Evolutionary conservation across 768 basidiomycete species (phyloP).

Genomic region (Suillus plorans): DNA sequence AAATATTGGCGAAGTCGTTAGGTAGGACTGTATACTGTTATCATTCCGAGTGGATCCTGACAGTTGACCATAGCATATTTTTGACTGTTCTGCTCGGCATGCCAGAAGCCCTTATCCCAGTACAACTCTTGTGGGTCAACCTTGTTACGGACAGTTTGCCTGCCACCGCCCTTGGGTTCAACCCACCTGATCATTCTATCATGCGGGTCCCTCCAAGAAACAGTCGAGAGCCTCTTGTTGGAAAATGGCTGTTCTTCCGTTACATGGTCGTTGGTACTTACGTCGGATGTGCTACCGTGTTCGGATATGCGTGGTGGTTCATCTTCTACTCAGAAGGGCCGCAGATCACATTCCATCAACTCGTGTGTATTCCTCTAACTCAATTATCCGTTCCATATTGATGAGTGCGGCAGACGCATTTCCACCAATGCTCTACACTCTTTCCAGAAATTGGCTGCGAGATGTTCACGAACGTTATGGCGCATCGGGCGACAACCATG

Average conservation of each 20-base stretch:
- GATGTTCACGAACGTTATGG: slow-evolving; percentile 90
- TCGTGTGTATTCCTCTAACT: slow-evolving; percentile 55
- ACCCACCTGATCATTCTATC: slow-evolving; percentile 94
- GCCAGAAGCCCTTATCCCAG: slow-evolving; percentile 98
- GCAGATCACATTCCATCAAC: slow-evolving; percentile 89
- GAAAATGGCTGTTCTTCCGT: slow-evolving; percentile 93
- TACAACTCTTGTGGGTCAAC: slow-evolving; percentile 98
- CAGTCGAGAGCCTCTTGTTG: slow-evolving; percentile 87
- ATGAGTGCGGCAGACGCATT: slow-evolving; percentile 71
- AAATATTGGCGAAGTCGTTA: slow-evolving; percentile 97
- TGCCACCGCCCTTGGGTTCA: slow-evolving; percentile 96
- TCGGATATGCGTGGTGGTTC: slow-evolving; percentile 99
- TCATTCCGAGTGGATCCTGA: slow-evolving; percentile 2
- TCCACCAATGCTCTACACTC: slow-evolving; percentile 81
- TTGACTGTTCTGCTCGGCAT: slow-evolving; percentile 95
- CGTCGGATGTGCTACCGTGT: slow-evolving; percentile 93
- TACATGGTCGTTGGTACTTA: slow-evolving; percentile 93
- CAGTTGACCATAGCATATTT: slow-evolving; percentile 67
- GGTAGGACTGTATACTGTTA: slow-evolving; percentile 28
- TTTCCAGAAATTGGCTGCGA: slow-evolving; percentile 94
- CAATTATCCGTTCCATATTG: slow-evolving; percentile 7
- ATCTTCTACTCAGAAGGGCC: slow-evolving; percentile 87
- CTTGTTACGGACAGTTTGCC: slow-evolving; percentile 95
- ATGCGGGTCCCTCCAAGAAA: slow-evolving; percentile 94
- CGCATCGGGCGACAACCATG: slow-evolving; percentile 91